Evolutionary conservation across 495 filamentous ascomycete species (phyloP).

Genomic region (Penicillium samsonianum): DNA sequence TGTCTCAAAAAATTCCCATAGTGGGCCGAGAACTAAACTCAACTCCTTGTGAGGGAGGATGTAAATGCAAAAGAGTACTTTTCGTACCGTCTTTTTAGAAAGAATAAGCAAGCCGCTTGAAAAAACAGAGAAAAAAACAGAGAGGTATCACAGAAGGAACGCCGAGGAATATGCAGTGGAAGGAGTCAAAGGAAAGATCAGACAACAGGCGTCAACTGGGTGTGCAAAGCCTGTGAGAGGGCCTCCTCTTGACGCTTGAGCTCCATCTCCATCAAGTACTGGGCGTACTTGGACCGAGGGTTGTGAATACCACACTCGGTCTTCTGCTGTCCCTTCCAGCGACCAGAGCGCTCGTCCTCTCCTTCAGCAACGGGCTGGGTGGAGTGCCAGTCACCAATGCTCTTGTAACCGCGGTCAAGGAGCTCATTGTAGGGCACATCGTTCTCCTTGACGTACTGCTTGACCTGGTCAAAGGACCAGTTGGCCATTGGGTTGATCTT

Average conservation of each 20-base stretch:
- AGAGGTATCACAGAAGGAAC: conserved; percentile 29
- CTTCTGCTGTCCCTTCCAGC: conserved; percentile 94
- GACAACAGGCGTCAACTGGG: conserved; percentile 33
- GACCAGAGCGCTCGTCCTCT: conserved; percentile 94
- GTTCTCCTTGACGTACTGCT: conserved; percentile 79
- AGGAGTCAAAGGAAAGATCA: conserved; percentile 10
- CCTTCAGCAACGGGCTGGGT: conserved; percentile 86
- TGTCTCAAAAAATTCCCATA: conserved; percentile 11
- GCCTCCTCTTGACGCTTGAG: conserved; percentile 68
- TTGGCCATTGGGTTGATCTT: conserved; percentile 99
- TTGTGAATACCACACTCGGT: conserved; percentile 99
- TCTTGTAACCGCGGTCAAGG: conserved; percentile 92
- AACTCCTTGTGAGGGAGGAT: conserved; percentile 20
- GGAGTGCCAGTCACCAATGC: conserved; percentile 95
- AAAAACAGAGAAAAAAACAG: conserved; percentile 1
- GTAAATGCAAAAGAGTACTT: conserved; percentile 7
- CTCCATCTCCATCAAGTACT: conserved; percentile 75
- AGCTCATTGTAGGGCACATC: conserved; percentile 92
- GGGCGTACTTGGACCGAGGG: conserved; percentile 86
- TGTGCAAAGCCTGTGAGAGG: conserved; percentile 47
- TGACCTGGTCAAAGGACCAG: conserved; percentile 90
- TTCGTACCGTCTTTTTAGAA: conserved; percentile 11
- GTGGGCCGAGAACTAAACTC: conserved; percentile 10
- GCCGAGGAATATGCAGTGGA: conserved; percentile 24
- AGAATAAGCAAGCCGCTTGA: conserved; percentile 13